phyloP scores from a whole-genome alignment of 2,329 filamentous ascomycete species.

The Aspergillus ibericus region DNA sequence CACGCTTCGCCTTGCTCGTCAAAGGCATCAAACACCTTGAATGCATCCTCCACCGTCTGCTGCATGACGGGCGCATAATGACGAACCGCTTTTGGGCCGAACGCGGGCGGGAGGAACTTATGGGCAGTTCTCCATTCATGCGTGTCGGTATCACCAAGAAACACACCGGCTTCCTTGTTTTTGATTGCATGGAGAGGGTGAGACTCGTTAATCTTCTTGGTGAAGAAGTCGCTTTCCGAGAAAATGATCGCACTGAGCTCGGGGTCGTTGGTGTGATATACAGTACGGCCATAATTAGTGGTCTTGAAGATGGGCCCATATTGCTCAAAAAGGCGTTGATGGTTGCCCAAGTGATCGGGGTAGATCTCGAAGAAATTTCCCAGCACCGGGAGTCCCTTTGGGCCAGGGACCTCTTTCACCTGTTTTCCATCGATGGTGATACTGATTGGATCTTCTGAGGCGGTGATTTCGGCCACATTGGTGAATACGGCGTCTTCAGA shows the following conservation, averaged over 20 bases:
- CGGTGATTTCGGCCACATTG: constrained; percentile 20
- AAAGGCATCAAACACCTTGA: constrained; percentile 50
- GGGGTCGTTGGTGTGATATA: constrained; percentile 56
- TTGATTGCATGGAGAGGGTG: constrained; percentile 34
- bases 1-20: constrained; percentile 48
- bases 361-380: constrained; percentile 58
- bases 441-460: constrained; percentile 15
- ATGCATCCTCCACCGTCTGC: constrained; percentile 52
- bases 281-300: constrained; percentile 52
- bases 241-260: constrained; percentile 50
- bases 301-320: constrained; percentile 57
- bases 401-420: constrained; percentile 27
- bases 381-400: constrained; percentile 37
- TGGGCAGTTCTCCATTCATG: constrained; percentile 48
- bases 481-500: constrained; percentile 7
- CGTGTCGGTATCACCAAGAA: constrained; percentile 36
- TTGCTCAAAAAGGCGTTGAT: constrained; percentile 54
- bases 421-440: constrained; percentile 32
- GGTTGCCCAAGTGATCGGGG: constrained; percentile 60
- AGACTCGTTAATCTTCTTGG: constrained; percentile 49
- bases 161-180: constrained; percentile 30
- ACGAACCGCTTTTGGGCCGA: constrained; percentile 60
- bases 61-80: constrained; percentile 64
- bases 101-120: constrained; percentile 62
- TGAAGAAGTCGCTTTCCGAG: constrained; percentile 55